Percentiles rank a stretch among this genome's conserved stretches.
phyloP scores from a whole-genome alignment of 1,139 yeast species.

The Hyphopichia pseudoburtonii region DNA sequence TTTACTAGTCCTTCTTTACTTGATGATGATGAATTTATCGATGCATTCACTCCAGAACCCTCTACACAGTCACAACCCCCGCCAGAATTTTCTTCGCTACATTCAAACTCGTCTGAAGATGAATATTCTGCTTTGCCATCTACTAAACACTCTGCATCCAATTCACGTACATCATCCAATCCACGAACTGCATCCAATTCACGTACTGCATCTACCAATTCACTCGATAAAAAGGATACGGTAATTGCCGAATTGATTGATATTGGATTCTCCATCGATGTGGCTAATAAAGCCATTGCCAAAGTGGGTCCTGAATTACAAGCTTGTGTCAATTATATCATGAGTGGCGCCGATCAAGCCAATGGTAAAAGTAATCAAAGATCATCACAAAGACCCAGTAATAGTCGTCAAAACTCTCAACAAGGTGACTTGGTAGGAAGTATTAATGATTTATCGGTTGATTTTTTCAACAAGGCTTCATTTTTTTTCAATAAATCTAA shows the following conservation, averaged over 20 bases:
- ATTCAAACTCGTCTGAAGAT: too few relatives aligned
- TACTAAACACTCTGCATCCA: background rate
- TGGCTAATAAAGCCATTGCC: conserved; percentile 60
- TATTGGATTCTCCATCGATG: conserved; percentile 72
- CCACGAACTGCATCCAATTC: conserved; percentile 2
- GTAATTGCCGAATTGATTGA: conserved; percentile 71
- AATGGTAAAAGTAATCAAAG: conserved; percentile 12
- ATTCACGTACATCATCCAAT: background rate
- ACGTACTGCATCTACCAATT: background rate
- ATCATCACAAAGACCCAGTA: conserved; percentile 6
- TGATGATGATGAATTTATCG: conserved; percentile 48
- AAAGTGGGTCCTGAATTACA: conserved; percentile 60
- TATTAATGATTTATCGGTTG: conserved; percentile 62
- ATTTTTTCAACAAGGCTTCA: conserved; percentile 64
- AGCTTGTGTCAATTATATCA: conserved; percentile 65
- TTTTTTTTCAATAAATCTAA: conserved; percentile 60
- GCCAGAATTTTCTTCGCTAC: background rate
- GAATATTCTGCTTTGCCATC: background rate
- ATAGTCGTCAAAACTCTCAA: background rate
- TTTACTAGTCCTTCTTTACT: conserved; percentile 19
- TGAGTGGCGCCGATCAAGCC: conserved; percentile 37
- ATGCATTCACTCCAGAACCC: conserved; percentile 26
- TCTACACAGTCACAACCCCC: too few relatives aligned
- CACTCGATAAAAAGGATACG: conserved; percentile 35
- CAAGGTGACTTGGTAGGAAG: conserved; percentile 21